Evolutionary conservation across 202 grass and related monocot species (phyloP).

Genomic region (Alloteropsis angusta): DNA sequence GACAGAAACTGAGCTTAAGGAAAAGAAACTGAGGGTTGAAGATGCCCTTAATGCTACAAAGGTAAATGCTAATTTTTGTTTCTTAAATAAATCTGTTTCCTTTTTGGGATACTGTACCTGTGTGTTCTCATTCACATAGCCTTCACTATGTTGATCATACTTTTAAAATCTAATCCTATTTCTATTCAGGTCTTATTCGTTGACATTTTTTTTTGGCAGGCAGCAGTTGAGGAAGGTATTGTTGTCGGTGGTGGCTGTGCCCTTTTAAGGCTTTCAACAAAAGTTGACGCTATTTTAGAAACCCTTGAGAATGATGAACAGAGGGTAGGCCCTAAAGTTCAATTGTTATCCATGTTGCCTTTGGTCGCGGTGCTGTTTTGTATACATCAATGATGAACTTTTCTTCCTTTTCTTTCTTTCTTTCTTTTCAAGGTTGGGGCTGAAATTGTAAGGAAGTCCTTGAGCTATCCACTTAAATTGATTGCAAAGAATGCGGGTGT

Average conservation of each 20-base stretch:
- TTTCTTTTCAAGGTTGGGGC: constrained; percentile 61
- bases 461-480: constrained; percentile 83
- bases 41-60: constrained; percentile 92
- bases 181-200: not conserved
- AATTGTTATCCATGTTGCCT: not conserved
- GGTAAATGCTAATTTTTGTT: constrained; percentile 29
- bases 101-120: not conserved
- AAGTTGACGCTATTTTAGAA: constrained; percentile 73
- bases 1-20: constrained; percentile 90
- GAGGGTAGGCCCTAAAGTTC: constrained; percentile 34
- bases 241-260: constrained; percentile 87
- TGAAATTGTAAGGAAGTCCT: constrained; percentile 76
- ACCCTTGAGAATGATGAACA: constrained; percentile 90
- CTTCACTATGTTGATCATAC: not conserved
- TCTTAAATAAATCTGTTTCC: not conserved
- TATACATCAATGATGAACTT: not conserved
- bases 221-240: constrained; percentile 90
- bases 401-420: not conserved
- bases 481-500: constrained; percentile 94
- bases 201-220: constrained; percentile 25
- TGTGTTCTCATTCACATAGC: not conserved
- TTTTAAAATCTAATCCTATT: not conserved
- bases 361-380: not conserved
- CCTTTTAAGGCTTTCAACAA: constrained; percentile 67
- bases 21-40: constrained; percentile 94